Evolutionary conservation across 1,284 basidiomycete genomes (phyloP).

Genomic region (Chiua sp.): DNA sequence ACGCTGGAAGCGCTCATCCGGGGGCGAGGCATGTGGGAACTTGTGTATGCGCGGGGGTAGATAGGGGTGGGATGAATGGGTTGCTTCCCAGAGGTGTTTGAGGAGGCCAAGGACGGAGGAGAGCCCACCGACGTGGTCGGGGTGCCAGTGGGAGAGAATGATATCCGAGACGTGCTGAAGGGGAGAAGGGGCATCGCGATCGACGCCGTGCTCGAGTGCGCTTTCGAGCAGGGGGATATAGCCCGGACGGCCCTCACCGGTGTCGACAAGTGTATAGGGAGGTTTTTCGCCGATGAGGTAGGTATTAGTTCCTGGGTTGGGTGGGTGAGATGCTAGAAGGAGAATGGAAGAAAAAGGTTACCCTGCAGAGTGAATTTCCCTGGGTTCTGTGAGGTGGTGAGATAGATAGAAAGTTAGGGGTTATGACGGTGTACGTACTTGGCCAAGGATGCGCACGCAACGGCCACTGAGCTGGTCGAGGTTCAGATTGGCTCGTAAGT

Average conservation of each 20-base stretch:
- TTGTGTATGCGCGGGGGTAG: slow-evolving; percentile 76
- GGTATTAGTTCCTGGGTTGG: slow-evolving; percentile 81
- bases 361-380: slow-evolving; percentile 93
- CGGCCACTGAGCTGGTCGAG: slow-evolving; percentile 60
- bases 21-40: slow-evolving; percentile 48
- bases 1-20: slow-evolving; percentile 42
- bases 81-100: slow-evolving; percentile 58
- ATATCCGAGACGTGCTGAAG: slow-evolving; percentile 83
- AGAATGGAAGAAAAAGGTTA: slow-evolving; percentile 21
- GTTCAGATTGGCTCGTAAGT: no score
- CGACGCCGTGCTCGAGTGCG: slow-evolving; percentile 46
- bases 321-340: neutral
- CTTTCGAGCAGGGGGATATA: slow-evolving; percentile 74
- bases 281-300: slow-evolving; percentile 80
- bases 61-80: slow-evolving; percentile 50
- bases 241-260: slow-evolving; percentile 77
- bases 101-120: slow-evolving; percentile 75
- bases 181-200: slow-evolving; percentile 31
- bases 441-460: slow-evolving; percentile 72
- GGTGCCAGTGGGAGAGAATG: slow-evolving; percentile 90
- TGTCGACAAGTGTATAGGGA: slow-evolving; percentile 86
- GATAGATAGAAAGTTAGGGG: neutral
- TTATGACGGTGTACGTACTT: slow-evolving; percentile 51
- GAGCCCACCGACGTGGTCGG: slow-evolving; percentile 86
- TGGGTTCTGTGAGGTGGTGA: slow-evolving; percentile 66